Evolutionary conservation across 768 basidiomycete species (phyloP), one percentile per base, ranked within the genome.

Genomic region (Trametes gibbosa): DNA sequence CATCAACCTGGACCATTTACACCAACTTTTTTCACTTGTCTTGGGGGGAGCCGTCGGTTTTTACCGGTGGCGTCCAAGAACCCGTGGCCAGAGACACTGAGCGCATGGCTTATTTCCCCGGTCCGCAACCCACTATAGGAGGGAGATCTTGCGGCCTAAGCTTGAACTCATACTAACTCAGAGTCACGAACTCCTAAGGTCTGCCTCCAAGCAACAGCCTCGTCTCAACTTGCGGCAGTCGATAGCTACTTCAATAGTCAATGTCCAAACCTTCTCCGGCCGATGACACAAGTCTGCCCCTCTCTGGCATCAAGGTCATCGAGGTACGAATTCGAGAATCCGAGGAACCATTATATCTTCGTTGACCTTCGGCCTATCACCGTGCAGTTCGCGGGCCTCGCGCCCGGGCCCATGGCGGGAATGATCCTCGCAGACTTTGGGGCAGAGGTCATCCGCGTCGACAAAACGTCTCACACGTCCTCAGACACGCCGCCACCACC

Each of bases 361-460:
- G 25, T 19, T 19, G 21, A 8, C 42, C 2, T n/a, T 6, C 23
- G 9, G 3, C 5, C 9, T n/a, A 9, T 8, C 17, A 9, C n/a
- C 9, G 23, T 21, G 19, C 40, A 92, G 88, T 90, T 92, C 66
- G 90, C 86, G 25, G 91, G 90, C 29, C 78, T 93, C 25, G 91
- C 90, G 3, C 91, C 91, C 1, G 90, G 83, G 0, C 90, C 91
- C 0, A 92, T 90, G 64, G 84, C 89, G 9, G 89, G 89, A 27
- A 78, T 92, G 42, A 69, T 92, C 45, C 79, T 94, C 34, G 85
- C 90, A 1, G 90, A 92, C 72, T 85, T 87, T 65, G 90, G 91
- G 3, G 91, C 90, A 35, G 80, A 79, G 46, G 90, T 93, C 40
- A 81, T 82, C 19, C 85, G 91, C 29, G 77, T 94, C 50, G 91